Percentiles rank a stretch among this genome's conserved stretches.
Conservation (phyloP, 768 basidiomycete species). For the Phylloporus sp. region DNA sequence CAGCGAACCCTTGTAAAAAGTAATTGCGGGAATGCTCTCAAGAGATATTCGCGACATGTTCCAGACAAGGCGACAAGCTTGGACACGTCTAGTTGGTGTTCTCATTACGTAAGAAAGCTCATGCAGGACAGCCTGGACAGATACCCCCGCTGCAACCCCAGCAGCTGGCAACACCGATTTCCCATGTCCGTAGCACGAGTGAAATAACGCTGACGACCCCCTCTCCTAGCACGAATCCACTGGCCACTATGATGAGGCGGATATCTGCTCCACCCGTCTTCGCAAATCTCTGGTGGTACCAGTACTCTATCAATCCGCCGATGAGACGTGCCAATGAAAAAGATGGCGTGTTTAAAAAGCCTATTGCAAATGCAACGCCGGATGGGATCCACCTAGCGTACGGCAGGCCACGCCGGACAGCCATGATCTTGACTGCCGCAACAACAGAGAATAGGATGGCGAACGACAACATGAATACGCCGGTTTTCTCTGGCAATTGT, state of each 20-base stretch:
- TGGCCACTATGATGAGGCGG: slow-evolving; percentile 80
- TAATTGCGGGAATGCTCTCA: slow-evolving; percentile 67
- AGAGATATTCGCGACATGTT: slow-evolving; percentile 70
- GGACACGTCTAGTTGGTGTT: background rate
- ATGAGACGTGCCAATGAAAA: slow-evolving; percentile 90
- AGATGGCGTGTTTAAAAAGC: slow-evolving; percentile 92
- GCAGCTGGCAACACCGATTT: slow-evolving; percentile 75
- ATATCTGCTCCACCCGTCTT: slow-evolving; percentile 57
- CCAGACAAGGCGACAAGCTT: slow-evolving; percentile 1
- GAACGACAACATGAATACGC: slow-evolving; percentile 75
- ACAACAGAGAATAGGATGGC: slow-evolving; percentile 66
- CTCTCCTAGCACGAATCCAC: slow-evolving; percentile 94
- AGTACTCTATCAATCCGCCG: slow-evolving; percentile 79
- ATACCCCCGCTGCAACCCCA: slow-evolving; percentile 80
- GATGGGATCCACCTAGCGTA: slow-evolving; percentile 84
- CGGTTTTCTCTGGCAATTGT: slow-evolving; percentile 71
- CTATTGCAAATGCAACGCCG: slow-evolving; percentile 92
- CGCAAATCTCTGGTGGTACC: slow-evolving; percentile 53
- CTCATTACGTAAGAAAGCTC: slow-evolving; percentile 10
- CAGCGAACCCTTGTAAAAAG: slow-evolving; percentile 67
- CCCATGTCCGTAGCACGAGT: slow-evolving; percentile 67
- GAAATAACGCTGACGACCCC: slow-evolving; percentile 84
- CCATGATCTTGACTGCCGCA: slow-evolving; percentile 63
- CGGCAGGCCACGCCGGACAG: slow-evolving; percentile 43
- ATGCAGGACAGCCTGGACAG: slow-evolving; percentile 63